Evolutionary conservation across 495 filamentous ascomycete genomes (phyloP).

Genomic region (Amphirosellinia nigrospora): DNA sequence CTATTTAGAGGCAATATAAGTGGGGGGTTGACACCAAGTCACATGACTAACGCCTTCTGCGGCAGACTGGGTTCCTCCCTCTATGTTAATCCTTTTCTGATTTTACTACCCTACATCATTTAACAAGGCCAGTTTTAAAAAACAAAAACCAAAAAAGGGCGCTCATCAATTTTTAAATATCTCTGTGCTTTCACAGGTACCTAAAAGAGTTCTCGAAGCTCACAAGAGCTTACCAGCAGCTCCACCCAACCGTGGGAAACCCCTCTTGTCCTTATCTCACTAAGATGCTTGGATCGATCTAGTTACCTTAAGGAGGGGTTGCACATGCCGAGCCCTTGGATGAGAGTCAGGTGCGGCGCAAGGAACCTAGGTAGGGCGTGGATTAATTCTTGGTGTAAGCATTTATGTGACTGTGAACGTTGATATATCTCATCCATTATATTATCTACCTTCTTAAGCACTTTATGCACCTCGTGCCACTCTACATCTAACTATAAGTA

Average conservation of each 20-base stretch:
- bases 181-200: no score
- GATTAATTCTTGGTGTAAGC: background rate
- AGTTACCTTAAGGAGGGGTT: slow-evolving; percentile 2
- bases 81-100: background rate
- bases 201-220: background rate
- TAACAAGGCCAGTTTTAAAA: background rate
- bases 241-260: background rate
- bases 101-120: background rate
- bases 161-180: background rate
- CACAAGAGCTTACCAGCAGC: slow-evolving; percentile 9
- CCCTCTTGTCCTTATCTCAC: slow-evolving; percentile 2
- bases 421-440: background rate
- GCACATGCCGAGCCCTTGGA: background rate
- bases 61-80: background rate
- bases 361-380: background rate
- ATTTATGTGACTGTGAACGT: slow-evolving; percentile 1
- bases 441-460: background rate
- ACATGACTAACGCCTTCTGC: slow-evolving; percentile 26
- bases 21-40: slow-evolving; percentile 36
- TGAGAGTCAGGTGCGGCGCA: background rate
- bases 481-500: no score
- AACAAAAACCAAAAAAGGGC: background rate
- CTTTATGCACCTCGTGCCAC: background rate
- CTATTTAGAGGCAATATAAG: background rate
- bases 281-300: background rate